Conservation (phyloP, 2,329 filamentous ascomycete species). For the Cytospora leucostoma region DNA sequence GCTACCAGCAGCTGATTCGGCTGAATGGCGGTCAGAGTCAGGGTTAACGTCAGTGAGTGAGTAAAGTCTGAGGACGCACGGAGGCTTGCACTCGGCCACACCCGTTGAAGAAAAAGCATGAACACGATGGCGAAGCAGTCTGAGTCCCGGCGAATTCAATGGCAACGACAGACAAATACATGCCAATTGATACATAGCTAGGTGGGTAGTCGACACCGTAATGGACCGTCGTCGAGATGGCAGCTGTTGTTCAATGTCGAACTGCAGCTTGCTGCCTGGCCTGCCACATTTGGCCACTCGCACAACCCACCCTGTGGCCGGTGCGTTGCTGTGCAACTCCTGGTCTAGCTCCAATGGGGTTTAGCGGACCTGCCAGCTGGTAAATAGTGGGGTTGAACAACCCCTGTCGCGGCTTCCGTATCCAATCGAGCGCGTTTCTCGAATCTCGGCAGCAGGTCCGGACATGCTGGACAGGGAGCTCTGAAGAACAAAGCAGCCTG, state of each 20-base stretch:
- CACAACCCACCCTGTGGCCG: constrained; percentile 1
- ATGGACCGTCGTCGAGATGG: too few relatives aligned
- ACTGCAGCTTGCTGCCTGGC: too few relatives aligned
- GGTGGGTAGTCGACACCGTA: too few relatives aligned
- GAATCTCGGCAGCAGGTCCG: not conserved
- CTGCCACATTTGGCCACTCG: not conserved
- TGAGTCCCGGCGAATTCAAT: too few relatives aligned
- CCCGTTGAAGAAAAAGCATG: too few relatives aligned
- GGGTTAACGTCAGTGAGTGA: too few relatives aligned
- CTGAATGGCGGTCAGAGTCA: not conserved
- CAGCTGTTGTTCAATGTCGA: too few relatives aligned
- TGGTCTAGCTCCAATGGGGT: not conserved
- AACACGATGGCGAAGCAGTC: too few relatives aligned
- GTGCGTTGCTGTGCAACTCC: constrained; percentile 2
- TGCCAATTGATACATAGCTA: too few relatives aligned
- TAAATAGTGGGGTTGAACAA: constrained; percentile 14
- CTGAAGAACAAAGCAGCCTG: not conserved
- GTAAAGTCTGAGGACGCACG: too few relatives aligned
- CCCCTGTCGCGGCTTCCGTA: constrained; percentile 23
- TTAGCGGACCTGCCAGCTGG: constrained; percentile 21
- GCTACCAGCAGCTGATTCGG: not conserved
- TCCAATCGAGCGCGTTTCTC: constrained; percentile 16
- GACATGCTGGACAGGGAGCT: not conserved
- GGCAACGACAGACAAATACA: too few relatives aligned
- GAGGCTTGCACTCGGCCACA: too few relatives aligned